Evolutionary conservation across 2,329 filamentous ascomycete species (phyloP).

Genomic region (Claviceps purpurea): DNA sequence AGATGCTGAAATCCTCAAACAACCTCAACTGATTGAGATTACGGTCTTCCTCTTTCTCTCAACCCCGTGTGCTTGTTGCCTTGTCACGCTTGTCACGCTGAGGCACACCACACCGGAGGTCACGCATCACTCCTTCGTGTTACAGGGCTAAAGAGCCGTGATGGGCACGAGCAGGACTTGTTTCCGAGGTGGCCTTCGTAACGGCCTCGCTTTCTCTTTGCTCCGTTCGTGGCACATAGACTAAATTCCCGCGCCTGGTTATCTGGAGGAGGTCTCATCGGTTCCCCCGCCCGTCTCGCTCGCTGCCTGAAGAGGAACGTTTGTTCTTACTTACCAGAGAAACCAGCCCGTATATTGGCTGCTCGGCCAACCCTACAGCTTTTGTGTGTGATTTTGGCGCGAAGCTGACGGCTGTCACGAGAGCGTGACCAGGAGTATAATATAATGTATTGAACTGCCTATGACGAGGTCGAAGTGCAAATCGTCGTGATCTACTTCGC

Average conservation of each 20-base stretch:
- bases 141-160: background rate
- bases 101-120: background rate
- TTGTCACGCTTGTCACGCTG: background rate
- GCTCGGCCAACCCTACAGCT: background rate
- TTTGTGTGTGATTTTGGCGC: background rate
- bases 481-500: background rate
- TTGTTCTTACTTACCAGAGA: background rate
- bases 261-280: background rate
- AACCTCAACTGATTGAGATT: background rate
- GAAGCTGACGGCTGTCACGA: constrained; percentile 8
- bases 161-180: background rate
- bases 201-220: constrained; percentile 3
- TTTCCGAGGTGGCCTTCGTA: background rate
- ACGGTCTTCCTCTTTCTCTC: background rate
- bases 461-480: too few relatives aligned
- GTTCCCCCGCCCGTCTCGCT: background rate
- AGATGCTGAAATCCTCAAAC: background rate
- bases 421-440: constrained; percentile 6
- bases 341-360: background rate
- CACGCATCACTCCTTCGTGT: background rate
- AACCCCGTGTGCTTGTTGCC: background rate
- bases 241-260: background rate
- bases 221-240: constrained; percentile 1
- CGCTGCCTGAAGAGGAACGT: constrained; percentile 4
- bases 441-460: background rate